A percentile compares a stretch with the other conserved stretches of the same genome.
These are phyloP conservation scores for Nemania abortiva DNA, from an alignment of 2,329 filamentous ascomycete species.

Conservation along the genomic window DNA sequence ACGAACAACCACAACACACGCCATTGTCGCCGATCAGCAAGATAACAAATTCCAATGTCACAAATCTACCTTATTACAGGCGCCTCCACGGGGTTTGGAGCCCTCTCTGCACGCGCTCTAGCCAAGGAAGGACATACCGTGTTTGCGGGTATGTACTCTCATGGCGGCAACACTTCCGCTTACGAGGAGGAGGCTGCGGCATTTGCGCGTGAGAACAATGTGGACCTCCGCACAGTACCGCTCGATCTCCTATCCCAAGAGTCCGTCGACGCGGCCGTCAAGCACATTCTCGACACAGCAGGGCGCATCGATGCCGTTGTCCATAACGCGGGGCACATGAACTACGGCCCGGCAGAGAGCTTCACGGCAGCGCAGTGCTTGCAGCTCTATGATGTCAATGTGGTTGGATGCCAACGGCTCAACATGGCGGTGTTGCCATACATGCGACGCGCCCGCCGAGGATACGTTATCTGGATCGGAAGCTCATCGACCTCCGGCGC, in stretches of 20 bases:
- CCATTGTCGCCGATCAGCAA: neutral
- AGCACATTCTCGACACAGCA: conserved; percentile 19
- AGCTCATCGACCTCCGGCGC: conserved; percentile 33
- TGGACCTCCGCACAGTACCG: conserved; percentile 24
- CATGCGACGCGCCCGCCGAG: conserved; percentile 27
- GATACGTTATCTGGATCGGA: conserved; percentile 31
- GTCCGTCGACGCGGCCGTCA: conserved; percentile 29
- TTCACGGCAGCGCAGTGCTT: conserved; percentile 33
- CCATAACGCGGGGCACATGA: conserved; percentile 37
- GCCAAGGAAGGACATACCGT: conserved; percentile 32
- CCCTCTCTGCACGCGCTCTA: conserved; percentile 31
- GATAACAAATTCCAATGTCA: conserved; percentile 15
- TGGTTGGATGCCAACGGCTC: conserved; percentile 33
- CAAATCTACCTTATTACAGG: conserved; percentile 33
- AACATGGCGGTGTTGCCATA: conserved; percentile 28
- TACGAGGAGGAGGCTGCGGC: conserved; percentile 26
- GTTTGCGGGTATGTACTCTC: conserved; percentile 35
- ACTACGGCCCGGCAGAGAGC: conserved; percentile 28
- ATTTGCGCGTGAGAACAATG: conserved; percentile 19
- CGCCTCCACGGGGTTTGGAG: conserved; percentile 32
- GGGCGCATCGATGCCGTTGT: conserved; percentile 31
- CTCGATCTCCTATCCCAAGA: conserved; percentile 32
- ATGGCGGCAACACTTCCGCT: conserved; percentile 29
- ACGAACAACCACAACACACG: neutral
- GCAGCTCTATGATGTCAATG: conserved; percentile 34